These are phyloP conservation scores for Clarireedia homoeocarpa DNA, from an alignment of 2,329 filamentous ascomycete species.

Conservation along the genomic window DNA sequence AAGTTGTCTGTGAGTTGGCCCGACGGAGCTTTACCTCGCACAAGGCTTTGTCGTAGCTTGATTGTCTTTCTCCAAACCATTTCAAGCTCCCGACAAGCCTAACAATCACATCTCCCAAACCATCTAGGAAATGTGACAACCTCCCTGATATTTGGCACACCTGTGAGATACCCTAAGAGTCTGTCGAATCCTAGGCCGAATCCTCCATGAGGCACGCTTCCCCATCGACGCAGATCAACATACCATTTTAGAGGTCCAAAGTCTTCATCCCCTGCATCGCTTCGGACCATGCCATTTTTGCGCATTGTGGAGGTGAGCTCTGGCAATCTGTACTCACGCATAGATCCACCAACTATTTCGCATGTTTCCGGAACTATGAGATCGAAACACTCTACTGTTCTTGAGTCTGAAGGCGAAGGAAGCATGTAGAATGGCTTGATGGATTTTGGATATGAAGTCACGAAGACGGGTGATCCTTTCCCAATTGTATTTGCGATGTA, in stretches of 20 bases:
- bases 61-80: neutral
- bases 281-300: slow-evolving; percentile 41
- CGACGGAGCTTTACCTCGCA: neutral
- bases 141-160: slow-evolving; percentile 58
- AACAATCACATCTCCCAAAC: slow-evolving; percentile 34
- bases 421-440: slow-evolving; percentile 93
- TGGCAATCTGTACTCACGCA: slow-evolving; percentile 58
- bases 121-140: slow-evolving; percentile 61
- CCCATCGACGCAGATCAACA: slow-evolving; percentile 59
- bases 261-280: slow-evolving; percentile 27
- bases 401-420: slow-evolving; percentile 35
- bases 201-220: slow-evolving; percentile 63
- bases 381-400: slow-evolving; percentile 64
- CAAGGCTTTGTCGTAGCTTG: neutral
- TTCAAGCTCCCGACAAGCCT: neutral
- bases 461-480: slow-evolving; percentile 62
- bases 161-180: slow-evolving; percentile 57
- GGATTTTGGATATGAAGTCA: slow-evolving; percentile 82
- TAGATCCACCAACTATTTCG: slow-evolving; percentile 62
- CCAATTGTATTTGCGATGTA: slow-evolving; percentile 64
- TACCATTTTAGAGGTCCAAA: slow-evolving; percentile 57
- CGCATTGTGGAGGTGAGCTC: slow-evolving; percentile 53
- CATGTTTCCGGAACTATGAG: slow-evolving; percentile 60
- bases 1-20: too few relatives aligned
- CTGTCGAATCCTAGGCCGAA: slow-evolving; percentile 68